A percentile compares a stretch with the other conserved stretches of the same genome.
phyloP scores from a whole-genome alignment of 805 yeast species.

The Kluyveromyces nonfermentans region DNA sequence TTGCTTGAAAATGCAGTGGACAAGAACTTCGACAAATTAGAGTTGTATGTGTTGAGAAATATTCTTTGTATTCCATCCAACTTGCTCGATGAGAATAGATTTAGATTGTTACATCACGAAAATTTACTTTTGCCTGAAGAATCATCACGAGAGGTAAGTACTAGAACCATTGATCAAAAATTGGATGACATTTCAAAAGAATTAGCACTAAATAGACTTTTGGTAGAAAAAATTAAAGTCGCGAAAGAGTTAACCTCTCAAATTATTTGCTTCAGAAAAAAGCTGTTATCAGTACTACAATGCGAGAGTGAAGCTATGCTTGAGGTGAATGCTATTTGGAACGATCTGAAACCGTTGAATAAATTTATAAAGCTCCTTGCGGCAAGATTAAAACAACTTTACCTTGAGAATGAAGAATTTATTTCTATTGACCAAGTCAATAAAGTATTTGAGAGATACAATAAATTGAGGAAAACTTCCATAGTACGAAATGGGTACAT shows the following conservation, averaged over 20 bases:
- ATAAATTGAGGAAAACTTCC: conserved; percentile 1
- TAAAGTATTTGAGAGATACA: conserved; percentile 1
- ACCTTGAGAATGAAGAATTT: conserved; percentile 19
- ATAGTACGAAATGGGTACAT: conserved; percentile 6
- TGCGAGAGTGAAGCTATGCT: conserved; percentile 6
- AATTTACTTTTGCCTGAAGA: conserved; percentile 30
- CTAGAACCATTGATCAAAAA: conserved; percentile 11
- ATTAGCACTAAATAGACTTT: conserved; percentile 11
- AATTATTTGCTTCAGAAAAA: conserved; percentile 16
- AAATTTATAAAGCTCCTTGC: conserved; percentile 20
- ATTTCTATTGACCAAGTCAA: conserved; percentile 19
- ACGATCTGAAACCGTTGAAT: conserved; percentile 22
- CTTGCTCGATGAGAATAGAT: conserved; percentile 53
- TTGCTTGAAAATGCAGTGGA: conserved; percentile 68
- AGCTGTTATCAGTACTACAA: conserved; percentile 8
- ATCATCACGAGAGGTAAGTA: conserved; percentile 1
- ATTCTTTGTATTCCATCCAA: conserved; percentile 62
- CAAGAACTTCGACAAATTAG: conserved; percentile 76
- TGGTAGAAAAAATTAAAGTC: conserved; percentile 12
- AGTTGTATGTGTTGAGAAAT: conserved; percentile 70
- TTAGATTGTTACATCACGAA: conserved; percentile 61
- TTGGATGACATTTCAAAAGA: conserved; percentile 15
- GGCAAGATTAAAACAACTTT: conserved; percentile 18
- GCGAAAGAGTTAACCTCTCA: conserved; percentile 14
- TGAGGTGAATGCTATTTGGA: conserved; percentile 10